Evolutionary conservation across 331 rosid species (phyloP).

Genomic region (Saraca asoca): DNA sequence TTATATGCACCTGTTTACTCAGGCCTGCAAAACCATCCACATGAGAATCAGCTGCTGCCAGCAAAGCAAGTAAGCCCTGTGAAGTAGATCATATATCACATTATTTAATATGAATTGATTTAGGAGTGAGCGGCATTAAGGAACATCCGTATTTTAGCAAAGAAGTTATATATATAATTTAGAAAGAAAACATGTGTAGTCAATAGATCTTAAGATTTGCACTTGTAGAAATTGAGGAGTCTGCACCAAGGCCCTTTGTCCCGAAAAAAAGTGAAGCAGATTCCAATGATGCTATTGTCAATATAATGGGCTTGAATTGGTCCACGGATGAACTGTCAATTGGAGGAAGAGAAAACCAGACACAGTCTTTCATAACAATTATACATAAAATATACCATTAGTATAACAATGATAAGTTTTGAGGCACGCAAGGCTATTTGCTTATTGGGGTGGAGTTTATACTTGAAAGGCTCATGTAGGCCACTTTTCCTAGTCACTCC

Average conservation of each 20-base stretch:
- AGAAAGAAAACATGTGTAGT: slow-evolving; percentile 11
- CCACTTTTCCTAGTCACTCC: no score
- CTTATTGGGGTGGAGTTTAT: no score
- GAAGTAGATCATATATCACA: slow-evolving; percentile 32
- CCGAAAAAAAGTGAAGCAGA: slow-evolving; percentile 93
- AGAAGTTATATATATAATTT: neutral
- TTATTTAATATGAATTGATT: slow-evolving; percentile 8
- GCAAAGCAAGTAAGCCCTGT: slow-evolving; percentile 82
- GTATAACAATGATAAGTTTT: neutral
- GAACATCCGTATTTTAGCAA: slow-evolving; percentile 9
- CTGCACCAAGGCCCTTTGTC: slow-evolving; percentile 86
- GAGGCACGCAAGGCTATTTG: no score
- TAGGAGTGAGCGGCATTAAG: slow-evolving; percentile 10
- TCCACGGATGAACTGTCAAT: slow-evolving; percentile 57
- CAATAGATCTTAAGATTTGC: slow-evolving; percentile 24
- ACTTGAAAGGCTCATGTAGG: no score
- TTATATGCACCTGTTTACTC: slow-evolving; percentile 66
- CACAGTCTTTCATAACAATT: slow-evolving; percentile 79
- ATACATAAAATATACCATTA: slow-evolving; percentile 36
- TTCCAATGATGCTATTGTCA: slow-evolving; percentile 83
- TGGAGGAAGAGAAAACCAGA: slow-evolving; percentile 94
- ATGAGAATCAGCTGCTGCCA: slow-evolving; percentile 79
- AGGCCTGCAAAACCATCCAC: slow-evolving; percentile 61
- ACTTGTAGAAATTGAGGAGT: slow-evolving; percentile 87
- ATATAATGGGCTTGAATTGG: slow-evolving; percentile 64